Evolutionary conservation across 805 yeast species (phyloP).

Genomic region (Ogataea haglerorum): DNA sequence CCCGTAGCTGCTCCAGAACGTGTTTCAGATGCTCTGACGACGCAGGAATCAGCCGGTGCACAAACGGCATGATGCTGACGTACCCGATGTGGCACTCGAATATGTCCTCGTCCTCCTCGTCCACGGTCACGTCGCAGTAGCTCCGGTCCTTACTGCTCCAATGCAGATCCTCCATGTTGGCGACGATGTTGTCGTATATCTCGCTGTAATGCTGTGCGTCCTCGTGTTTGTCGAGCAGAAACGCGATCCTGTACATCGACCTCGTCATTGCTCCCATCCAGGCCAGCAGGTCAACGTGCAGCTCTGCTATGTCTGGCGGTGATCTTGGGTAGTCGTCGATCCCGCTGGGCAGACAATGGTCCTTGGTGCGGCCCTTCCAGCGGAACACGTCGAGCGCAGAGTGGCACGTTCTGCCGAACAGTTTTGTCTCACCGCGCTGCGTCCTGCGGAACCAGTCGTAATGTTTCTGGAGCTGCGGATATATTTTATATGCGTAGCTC

Average conservation of each 20-base stretch:
- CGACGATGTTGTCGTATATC: constrained; percentile 54
- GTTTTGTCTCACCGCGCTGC: constrained; percentile 71
- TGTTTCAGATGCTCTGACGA: constrained; percentile 45
- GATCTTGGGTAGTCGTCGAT: constrained; percentile 94
- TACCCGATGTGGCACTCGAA: constrained; percentile 90
- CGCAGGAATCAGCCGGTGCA: constrained; percentile 59
- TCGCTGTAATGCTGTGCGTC: constrained; percentile 54
- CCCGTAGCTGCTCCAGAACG: constrained; percentile 55
- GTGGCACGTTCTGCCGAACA: constrained; percentile 59
- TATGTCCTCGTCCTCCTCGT: constrained; percentile 63
- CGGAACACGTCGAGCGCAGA: constrained; percentile 66
- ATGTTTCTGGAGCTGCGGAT: constrained; percentile 73
- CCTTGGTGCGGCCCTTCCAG: constrained; percentile 88
- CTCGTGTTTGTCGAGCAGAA: constrained; percentile 50
- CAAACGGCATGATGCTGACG: constrained; percentile 80
- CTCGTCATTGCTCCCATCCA: constrained; percentile 95
- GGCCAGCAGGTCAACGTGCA: constrained; percentile 82
- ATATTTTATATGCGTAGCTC: constrained; percentile 58
- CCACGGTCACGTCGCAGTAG: constrained; percentile 82
- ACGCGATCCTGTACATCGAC: constrained; percentile 73
- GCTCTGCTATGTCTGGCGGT: constrained; percentile 80
- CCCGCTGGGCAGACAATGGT: constrained; percentile 90
- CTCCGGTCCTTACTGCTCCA: constrained; percentile 68
- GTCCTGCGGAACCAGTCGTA: constrained; percentile 82
- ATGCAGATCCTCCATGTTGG: constrained; percentile 69